phyloP scores from a whole-genome alignment of 2,329 filamentous ascomycete species.

The Xylaria sp. region DNA sequence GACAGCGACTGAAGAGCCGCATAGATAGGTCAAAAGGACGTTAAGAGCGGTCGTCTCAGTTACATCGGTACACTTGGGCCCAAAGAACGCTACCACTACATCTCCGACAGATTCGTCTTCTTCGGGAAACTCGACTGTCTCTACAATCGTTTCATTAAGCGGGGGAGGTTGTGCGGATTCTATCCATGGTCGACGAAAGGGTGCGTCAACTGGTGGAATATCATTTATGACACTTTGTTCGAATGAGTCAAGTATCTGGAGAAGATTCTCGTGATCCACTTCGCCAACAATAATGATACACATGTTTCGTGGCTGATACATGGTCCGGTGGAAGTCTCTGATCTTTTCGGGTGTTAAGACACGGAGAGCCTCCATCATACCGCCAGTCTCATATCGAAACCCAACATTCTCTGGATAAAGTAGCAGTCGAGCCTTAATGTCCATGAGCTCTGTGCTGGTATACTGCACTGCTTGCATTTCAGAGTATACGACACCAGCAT shows the following conservation, averaged over 20 bases:
- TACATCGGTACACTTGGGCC: slow-evolving; percentile 80
- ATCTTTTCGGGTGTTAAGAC: slow-evolving; percentile 89
- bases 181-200: slow-evolving; percentile 90
- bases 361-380: slow-evolving; percentile 91
- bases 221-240: slow-evolving; percentile 86
- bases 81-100: slow-evolving; percentile 85
- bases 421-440: slow-evolving; percentile 79
- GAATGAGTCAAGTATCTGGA: slow-evolving; percentile 85
- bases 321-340: slow-evolving; percentile 91
- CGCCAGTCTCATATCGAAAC: slow-evolving; percentile 97
- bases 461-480: slow-evolving; percentile 99
- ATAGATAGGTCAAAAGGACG: slow-evolving; percentile 85
- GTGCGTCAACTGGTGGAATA: slow-evolving; percentile 77
- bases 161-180: slow-evolving; percentile 83
- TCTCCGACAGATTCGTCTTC: slow-evolving; percentile 96
- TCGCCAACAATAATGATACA: slow-evolving; percentile 93
- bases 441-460: slow-evolving; percentile 84
- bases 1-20: slow-evolving; percentile 91
- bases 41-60: slow-evolving; percentile 77
- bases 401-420: slow-evolving; percentile 90
- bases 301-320: slow-evolving; percentile 98
- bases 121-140: slow-evolving; percentile 91
- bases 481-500: slow-evolving; percentile 97
- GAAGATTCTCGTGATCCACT: slow-evolving; percentile 81
- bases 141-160: slow-evolving; percentile 76